Base-by-base conservation (phyloP, 2,329 filamentous ascomycete genomes). In the Colletotrichum sp. region DNA sequence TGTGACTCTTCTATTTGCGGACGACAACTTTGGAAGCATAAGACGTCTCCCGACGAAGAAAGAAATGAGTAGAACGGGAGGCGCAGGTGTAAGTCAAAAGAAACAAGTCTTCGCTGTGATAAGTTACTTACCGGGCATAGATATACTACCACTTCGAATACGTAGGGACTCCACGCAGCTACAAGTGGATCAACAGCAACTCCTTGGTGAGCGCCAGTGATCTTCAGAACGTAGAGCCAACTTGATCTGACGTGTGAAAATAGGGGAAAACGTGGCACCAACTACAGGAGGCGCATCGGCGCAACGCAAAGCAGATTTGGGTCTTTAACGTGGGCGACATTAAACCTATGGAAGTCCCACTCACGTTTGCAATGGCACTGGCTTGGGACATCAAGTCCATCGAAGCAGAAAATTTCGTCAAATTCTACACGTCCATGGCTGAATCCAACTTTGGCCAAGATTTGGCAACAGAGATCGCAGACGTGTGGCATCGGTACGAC, bases 161-260 rank as follows among this genome's bases (percentile, higher is more conserved):
- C 70, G 92, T 93, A 5, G 92, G 92, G 2, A 87, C 88, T 52
- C 91, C 92, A 5, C 86, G 91, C 15, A 88, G 89, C 80, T 92
- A 91, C 79, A 92, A 90, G 68, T 91, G 90, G 89, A 91, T 92
- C 77, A 92, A 93, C 79, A 92, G 89, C 5, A 91, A 92, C 75
- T 88, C 90, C 15, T 82, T 92, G 15, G 88, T 90, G 79, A 6
- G 80, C 3, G 5, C 5, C 10, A 1, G 1, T 12, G 3, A 3
- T 21, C 43, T 48, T 2, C 74, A 16, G 13, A 12, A 18, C 2
- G 10, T 1, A 2, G 13, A 13, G 4, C 30, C 30, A 30, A 34
- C 6, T 13, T 30, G 1, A 34, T n/a, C 24, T 59, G 7, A 61
- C 18, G 5, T 10, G 6, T 0, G n/a, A 61, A 3, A 60, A 48